A percentile compares a stretch with the other conserved stretches of the same genome.
phyloP scores from a whole-genome alignment of 163 green algal species.

The Scenedesmus sp. region DNA sequence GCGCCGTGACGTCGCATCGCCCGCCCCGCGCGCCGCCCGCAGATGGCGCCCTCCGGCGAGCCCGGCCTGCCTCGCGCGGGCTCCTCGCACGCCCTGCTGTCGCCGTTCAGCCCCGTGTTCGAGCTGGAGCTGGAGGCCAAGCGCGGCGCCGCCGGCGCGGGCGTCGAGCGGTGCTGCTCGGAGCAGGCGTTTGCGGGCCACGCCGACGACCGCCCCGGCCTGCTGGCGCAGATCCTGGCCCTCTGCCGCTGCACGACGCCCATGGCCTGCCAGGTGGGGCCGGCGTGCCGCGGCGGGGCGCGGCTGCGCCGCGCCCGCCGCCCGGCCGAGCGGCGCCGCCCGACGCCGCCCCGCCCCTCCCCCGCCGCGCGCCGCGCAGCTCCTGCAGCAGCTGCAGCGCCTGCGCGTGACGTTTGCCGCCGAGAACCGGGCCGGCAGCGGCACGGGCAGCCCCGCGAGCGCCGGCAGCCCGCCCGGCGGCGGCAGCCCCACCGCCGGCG shows the following conservation, averaged over 20 bases:
- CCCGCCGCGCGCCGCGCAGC: not conserved
- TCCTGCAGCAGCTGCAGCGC: constrained; percentile 26
- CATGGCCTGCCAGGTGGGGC: constrained; percentile 23
- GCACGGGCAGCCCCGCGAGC: too few relatives aligned
- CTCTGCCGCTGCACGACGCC: constrained; percentile 29
- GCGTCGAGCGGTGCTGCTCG: constrained; percentile 15
- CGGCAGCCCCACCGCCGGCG: too few relatives aligned
- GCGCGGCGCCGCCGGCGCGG: not conserved
- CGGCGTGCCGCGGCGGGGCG: too few relatives aligned
- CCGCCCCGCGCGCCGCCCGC: too few relatives aligned
- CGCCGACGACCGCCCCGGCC: not conserved
- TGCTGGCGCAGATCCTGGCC: constrained; percentile 16
- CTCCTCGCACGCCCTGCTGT: constrained; percentile 7
- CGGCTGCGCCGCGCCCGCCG: too few relatives aligned
- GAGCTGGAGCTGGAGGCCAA: constrained; percentile 32
- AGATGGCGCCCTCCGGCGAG: too few relatives aligned
- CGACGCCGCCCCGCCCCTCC: not conserved
- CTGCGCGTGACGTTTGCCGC: constrained; percentile 9
- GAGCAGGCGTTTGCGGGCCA: constrained; percentile 1
- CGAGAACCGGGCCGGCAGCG: too few relatives aligned
- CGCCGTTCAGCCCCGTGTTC: constrained; percentile 41
- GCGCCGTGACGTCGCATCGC: too few relatives aligned
- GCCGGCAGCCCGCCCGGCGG: too few relatives aligned
- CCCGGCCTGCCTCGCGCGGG: too few relatives aligned
- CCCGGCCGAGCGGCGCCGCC: too few relatives aligned